Conservation (phyloP, 2,329 filamentous ascomycete genomes). For the Sclerotiophoma versabilis region DNA sequence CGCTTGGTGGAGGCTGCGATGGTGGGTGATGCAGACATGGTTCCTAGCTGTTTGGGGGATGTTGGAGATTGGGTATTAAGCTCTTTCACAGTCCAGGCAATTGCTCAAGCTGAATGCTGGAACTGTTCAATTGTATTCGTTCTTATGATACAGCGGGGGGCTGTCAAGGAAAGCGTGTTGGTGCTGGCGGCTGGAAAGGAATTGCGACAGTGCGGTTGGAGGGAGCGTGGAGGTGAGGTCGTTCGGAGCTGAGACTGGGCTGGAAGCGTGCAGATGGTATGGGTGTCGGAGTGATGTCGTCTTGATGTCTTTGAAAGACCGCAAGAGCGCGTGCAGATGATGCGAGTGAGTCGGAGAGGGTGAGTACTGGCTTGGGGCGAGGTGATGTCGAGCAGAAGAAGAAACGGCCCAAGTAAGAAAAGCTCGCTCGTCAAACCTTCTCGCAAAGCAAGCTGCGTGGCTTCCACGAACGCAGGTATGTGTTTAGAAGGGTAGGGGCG, state of each 20-base stretch:
- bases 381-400: conserved; percentile 40
- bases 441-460: conserved; percentile 33
- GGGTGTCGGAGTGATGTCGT: conserved; percentile 37
- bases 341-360: conserved; percentile 38
- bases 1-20: conserved; percentile 77
- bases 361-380: conserved; percentile 33
- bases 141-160: conserved; percentile 74
- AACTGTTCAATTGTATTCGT: conserved; percentile 52
- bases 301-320: conserved; percentile 36
- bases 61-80: conserved; percentile 25
- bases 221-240: conserved; percentile 44
- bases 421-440: conserved; percentile 51
- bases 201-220: conserved; percentile 39
- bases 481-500: conserved; percentile 23
- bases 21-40: conserved; percentile 57
- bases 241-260: conserved; percentile 42
- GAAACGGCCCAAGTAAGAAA: conserved; percentile 48
- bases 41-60: conserved; percentile 38
- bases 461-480: conserved; percentile 28
- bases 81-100: conserved; percentile 43
- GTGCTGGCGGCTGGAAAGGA: conserved; percentile 60
- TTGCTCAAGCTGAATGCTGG: conserved; percentile 39
- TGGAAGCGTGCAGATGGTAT: conserved; percentile 45
- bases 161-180: conserved; percentile 92
- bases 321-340: conserved; percentile 42